Percentiles rank a stretch among this genome's conserved stretches.
phyloP scores from a whole-genome alignment of 176 grass and related monocot species.

The Thinopyrum elongatum region DNA sequence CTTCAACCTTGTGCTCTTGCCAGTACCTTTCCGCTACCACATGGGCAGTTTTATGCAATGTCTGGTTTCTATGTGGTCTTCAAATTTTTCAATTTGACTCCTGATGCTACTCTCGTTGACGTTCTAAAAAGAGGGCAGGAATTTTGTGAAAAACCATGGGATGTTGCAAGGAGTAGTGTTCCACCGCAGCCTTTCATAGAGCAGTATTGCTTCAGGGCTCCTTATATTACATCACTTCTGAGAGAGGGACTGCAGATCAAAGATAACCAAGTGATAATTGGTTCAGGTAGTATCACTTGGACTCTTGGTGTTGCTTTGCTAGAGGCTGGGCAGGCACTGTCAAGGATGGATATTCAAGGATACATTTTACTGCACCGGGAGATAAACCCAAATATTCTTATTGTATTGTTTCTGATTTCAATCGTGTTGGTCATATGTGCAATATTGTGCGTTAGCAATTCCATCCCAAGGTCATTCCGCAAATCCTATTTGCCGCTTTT shows the following conservation, averaged over 20 bases:
- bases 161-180: constrained; percentile 86
- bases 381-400: constrained; percentile 75
- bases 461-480: constrained; percentile 73
- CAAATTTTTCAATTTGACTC: constrained; percentile 93
- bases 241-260: constrained; percentile 92
- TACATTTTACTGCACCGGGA: constrained; percentile 64
- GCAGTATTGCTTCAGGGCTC: constrained; percentile 93
- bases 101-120: constrained; percentile 66
- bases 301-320: constrained; percentile 86
- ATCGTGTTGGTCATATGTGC: constrained; percentile 67
- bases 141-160: constrained; percentile 88
- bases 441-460: constrained; percentile 62
- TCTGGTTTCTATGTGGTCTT: constrained; percentile 98
- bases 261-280: constrained; percentile 79
- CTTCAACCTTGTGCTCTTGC: constrained; percentile 76
- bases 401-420: constrained; percentile 69
- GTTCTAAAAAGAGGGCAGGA: constrained; percentile 72
- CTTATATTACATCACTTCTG: constrained; percentile 81
- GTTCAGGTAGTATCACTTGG: constrained; percentile 93
- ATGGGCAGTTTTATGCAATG: constrained; percentile 84
- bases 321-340: constrained; percentile 72
- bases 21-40: constrained; percentile 61
- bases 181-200: constrained; percentile 91
- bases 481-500: constrained; percentile 79
- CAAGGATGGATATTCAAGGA: constrained; percentile 62